phyloP scores from a whole-genome alignment of 108 stramenopile genomes.

The Nitzschia sp. region DNA sequence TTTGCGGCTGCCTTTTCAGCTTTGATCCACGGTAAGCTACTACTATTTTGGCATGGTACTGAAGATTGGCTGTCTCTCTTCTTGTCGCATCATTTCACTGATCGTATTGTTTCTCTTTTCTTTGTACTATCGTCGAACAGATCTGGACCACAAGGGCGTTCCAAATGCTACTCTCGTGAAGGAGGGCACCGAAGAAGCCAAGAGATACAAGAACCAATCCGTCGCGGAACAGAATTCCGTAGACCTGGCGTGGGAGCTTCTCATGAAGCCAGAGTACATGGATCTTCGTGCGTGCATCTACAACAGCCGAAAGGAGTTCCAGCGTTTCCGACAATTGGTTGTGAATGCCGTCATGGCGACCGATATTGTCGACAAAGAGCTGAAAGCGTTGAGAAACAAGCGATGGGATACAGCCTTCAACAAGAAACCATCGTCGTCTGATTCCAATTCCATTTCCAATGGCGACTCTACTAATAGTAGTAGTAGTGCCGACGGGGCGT shows the following conservation, averaged over 20 bases:
- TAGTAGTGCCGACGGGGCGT: not conserved
- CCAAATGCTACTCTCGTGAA: conserved; percentile 47
- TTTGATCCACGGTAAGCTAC: conserved; percentile 25
- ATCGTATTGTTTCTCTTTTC: no score
- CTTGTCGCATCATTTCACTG: no score
- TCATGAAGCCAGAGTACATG: conserved; percentile 37
- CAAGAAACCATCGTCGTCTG: not conserved
- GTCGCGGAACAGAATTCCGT: conserved; percentile 46
- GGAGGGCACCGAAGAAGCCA: conserved; percentile 26
- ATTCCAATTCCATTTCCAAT: no score
- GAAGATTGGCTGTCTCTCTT: no score
- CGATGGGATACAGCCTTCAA: conserved; percentile 53
- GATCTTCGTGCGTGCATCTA: conserved; percentile 33
- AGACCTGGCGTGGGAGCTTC: conserved; percentile 39
- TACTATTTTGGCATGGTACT: no score
- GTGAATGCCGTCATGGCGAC: conserved; percentile 49
- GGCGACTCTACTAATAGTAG: not conserved
- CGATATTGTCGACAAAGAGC: conserved; percentile 45
- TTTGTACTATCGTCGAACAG: no score
- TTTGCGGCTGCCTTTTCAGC: conserved; percentile 21
- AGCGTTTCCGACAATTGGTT: conserved; percentile 39
- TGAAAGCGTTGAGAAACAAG: conserved; percentile 28
- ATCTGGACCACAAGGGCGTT: conserved; percentile 49
- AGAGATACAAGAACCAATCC: conserved; percentile 30
- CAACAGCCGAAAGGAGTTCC: conserved; percentile 25